phyloP scores from a whole-genome alignment of 208 protist species.

The Angomonas ambiguus region DNA sequence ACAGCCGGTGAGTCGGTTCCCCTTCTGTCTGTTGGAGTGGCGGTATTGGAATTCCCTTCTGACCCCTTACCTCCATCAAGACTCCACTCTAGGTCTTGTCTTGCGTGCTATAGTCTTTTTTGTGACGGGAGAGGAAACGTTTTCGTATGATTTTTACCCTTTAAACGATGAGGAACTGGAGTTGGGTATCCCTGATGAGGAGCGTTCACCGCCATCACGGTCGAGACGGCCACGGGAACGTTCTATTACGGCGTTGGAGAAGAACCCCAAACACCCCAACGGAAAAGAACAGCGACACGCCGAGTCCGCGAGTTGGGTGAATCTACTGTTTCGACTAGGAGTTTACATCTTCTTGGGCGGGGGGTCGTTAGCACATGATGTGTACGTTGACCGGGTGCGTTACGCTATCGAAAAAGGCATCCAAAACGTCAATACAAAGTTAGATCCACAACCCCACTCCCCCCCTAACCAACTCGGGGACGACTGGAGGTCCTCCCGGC shows the following conservation, averaged over 20 bases:
- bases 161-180: not conserved
- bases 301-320: conserved; percentile 64
- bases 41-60: not conserved
- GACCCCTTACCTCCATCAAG: not conserved
- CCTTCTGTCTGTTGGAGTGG: not conserved
- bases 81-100: not conserved
- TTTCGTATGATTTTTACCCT: not conserved
- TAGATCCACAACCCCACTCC: not conserved
- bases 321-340: conserved; percentile 46
- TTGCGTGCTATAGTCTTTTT: not conserved
- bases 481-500: conserved; percentile 22
- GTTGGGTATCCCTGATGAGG: not conserved
- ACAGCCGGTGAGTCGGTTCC: not conserved
- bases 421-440: conserved; percentile 7
- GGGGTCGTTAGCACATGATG: conserved; percentile 43
- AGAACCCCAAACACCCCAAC: not conserved
- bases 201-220: too few relatives aligned
- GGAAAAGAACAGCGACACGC: not conserved
- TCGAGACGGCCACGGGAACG: too few relatives aligned
- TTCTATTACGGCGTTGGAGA: not conserved
- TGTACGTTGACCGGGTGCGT: conserved; percentile 61
- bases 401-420: conserved; percentile 27
- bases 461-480: not conserved
- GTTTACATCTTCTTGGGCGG: conserved; percentile 64
- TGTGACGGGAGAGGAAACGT: not conserved